These are phyloP conservation scores for Paspalum vaginatum DNA, from an alignment of 176 grass and related monocot genomes.

Conservation along the genomic window DNA sequence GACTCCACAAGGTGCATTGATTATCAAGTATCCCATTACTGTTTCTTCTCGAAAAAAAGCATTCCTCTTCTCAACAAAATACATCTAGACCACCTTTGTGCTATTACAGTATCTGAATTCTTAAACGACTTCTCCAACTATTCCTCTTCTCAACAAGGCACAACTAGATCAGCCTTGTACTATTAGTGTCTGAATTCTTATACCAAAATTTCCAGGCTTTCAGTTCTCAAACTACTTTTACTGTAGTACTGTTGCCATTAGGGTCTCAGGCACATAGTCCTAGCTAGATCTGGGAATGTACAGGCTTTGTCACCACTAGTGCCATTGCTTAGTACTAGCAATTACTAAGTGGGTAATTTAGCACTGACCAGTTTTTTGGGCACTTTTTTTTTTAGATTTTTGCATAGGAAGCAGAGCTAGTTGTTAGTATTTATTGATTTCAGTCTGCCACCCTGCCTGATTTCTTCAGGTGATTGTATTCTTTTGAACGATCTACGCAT, in stretches of 20 bases:
- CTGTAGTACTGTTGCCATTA: background rate
- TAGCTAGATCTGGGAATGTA: background rate
- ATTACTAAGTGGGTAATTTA: background rate
- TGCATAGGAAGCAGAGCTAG: background rate
- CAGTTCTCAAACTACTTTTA: background rate
- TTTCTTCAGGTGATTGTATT: background rate
- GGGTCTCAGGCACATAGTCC: background rate
- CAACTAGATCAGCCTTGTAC: background rate
- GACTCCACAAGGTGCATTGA: background rate
- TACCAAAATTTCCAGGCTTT: background rate
- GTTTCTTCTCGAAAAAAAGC: background rate
- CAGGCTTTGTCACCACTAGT: background rate
- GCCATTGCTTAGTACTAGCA: background rate
- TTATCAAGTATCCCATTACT: background rate
- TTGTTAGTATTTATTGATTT: background rate
- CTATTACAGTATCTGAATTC: slow-evolving; percentile 3
- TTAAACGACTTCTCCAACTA: slow-evolving; percentile 8
- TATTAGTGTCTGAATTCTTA: slow-evolving; percentile 1
- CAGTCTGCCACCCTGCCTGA: background rate
- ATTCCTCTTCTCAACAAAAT: background rate
- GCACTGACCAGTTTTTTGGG: background rate
- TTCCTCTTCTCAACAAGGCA: background rate
- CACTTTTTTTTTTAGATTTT: background rate
- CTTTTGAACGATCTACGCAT: background rate
- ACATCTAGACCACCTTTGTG: background rate